Conservation (phyloP, 1,139 yeast genomes). For the Suhomyces wounanorum region DNA sequence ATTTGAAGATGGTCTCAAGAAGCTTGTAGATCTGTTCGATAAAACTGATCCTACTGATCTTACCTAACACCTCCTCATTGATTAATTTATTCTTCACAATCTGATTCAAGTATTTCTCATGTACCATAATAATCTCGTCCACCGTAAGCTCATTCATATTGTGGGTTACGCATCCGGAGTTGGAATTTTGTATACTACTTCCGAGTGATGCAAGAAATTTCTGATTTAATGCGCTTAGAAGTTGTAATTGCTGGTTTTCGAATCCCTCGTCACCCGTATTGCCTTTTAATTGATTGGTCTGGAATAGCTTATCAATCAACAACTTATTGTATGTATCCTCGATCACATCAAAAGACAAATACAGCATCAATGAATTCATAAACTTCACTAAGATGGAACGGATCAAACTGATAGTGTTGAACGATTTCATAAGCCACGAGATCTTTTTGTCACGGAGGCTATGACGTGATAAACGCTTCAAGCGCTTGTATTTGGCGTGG, state of each 20-base stretch:
- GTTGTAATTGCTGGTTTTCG: constrained; percentile 16
- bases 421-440: constrained; percentile 32
- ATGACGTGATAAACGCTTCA: constrained; percentile 12
- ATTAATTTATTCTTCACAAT: constrained; percentile 45
- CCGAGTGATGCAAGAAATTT: constrained; percentile 12
- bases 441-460: constrained; percentile 26
- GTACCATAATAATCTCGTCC: constrained; percentile 49
- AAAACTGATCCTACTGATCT: constrained; percentile 39
- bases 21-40: constrained; percentile 49
- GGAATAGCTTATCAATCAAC: constrained; percentile 26
- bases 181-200: constrained; percentile 10
- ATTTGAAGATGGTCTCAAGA: constrained; percentile 44
- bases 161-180: constrained; percentile 11
- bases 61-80: constrained; percentile 39
- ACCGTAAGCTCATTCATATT: constrained; percentile 35
- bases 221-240: constrained; percentile 18
- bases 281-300: constrained; percentile 13
- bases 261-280: constrained; percentile 11
- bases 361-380: constrained; percentile 43
- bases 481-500: constrained; percentile 17
- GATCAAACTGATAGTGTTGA: constrained; percentile 45
- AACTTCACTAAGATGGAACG: constrained; percentile 50
- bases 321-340: constrained; percentile 42
- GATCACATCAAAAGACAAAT: constrained; percentile 50
- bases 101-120: constrained; percentile 38